phyloP scores from a whole-genome alignment of 163 green algal species.

The Prototheca wickerhamii region DNA sequence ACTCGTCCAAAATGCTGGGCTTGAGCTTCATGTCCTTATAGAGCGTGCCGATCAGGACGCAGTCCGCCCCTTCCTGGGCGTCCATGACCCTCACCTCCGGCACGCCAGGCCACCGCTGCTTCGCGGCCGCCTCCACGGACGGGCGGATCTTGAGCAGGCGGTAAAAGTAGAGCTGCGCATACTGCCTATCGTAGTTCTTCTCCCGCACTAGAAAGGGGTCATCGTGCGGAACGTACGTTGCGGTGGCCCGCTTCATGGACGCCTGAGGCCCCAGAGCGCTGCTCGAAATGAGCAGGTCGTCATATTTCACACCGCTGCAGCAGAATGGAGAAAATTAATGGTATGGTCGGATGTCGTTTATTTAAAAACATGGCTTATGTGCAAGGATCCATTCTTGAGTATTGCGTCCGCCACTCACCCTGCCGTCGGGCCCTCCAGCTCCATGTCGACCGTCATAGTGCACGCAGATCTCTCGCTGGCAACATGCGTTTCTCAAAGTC shows the following conservation, averaged over 20 bases:
- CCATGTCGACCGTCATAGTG: not conserved
- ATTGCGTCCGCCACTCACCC: not conserved
- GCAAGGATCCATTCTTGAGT: too few species aligned
- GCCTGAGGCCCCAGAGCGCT: not conserved
- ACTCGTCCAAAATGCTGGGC: conserved; percentile 89
- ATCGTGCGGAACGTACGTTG: conserved; percentile 8
- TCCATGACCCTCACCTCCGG: conserved; percentile 65
- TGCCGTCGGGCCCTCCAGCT: conserved; percentile 3
- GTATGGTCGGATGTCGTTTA: not conserved
- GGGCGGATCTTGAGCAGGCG: conserved; percentile 61
- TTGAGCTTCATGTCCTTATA: conserved; percentile 97
- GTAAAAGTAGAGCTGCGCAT: conserved; percentile 87
- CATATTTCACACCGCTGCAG: conserved; percentile 3
- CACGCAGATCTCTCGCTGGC: not conserved
- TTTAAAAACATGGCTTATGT: too few species aligned
- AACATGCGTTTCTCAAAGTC: not conserved
- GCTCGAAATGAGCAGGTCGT: conserved; percentile 17
- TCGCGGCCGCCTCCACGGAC: conserved; percentile 35
- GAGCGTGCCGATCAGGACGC: conserved; percentile 73
- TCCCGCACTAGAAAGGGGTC: conserved; percentile 46
- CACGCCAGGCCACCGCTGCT: conserved; percentile 53
- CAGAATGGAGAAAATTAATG: not conserved
- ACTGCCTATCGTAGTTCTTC: conserved; percentile 75
- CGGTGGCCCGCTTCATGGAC: conserved; percentile 2
- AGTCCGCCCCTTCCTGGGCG: conserved; percentile 46